These are phyloP conservation scores for Oryza nivara DNA, from an alignment of 176 grass and related monocot species.

Conservation along the genomic window DNA sequence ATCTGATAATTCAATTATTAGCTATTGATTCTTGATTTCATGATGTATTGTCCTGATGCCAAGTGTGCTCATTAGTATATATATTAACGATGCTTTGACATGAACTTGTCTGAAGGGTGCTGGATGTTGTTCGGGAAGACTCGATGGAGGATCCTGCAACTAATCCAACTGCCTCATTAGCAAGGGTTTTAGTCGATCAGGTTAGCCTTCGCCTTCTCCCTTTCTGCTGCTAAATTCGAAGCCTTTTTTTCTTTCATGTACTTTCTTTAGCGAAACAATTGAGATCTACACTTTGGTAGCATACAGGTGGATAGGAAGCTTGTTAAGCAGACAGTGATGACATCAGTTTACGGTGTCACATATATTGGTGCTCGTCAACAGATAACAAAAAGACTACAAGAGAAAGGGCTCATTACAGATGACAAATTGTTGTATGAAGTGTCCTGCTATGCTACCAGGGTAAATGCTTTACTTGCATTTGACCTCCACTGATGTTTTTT, in stretches of 20 bases:
- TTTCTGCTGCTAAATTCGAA: neutral
- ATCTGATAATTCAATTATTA: slow-evolving; percentile 13
- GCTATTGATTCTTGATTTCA: slow-evolving; percentile 24
- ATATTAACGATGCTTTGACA: slow-evolving; percentile 15
- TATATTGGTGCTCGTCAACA: slow-evolving; percentile 92
- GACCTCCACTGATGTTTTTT: neutral
- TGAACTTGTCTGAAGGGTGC: slow-evolving; percentile 63
- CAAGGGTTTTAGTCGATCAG: slow-evolving; percentile 84
- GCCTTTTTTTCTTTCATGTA: slow-evolving; percentile 25
- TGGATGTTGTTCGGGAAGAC: slow-evolving; percentile 74
- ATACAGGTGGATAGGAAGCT: slow-evolving; percentile 98
- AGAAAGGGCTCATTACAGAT: slow-evolving; percentile 89
- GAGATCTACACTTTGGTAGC: slow-evolving; percentile 54
- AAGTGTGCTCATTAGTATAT: slow-evolving; percentile 21
- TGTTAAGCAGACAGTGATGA: slow-evolving; percentile 99
- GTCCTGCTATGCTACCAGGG: slow-evolving; percentile 85
- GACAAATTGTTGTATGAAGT: slow-evolving; percentile 70
- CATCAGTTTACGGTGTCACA: slow-evolving; percentile 98
- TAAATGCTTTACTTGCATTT: slow-evolving; percentile 42
- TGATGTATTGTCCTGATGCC: slow-evolving; percentile 10
- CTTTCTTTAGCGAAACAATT: slow-evolving; percentile 50
- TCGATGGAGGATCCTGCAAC: slow-evolving; percentile 65
- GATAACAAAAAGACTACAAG: slow-evolving; percentile 82
- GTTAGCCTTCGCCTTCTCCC: slow-evolving; percentile 50
- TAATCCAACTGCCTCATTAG: slow-evolving; percentile 72